Base-by-base conservation (phyloP, 495 filamentous ascomycete genomes). In the Astrocystis sublimbata region DNA sequence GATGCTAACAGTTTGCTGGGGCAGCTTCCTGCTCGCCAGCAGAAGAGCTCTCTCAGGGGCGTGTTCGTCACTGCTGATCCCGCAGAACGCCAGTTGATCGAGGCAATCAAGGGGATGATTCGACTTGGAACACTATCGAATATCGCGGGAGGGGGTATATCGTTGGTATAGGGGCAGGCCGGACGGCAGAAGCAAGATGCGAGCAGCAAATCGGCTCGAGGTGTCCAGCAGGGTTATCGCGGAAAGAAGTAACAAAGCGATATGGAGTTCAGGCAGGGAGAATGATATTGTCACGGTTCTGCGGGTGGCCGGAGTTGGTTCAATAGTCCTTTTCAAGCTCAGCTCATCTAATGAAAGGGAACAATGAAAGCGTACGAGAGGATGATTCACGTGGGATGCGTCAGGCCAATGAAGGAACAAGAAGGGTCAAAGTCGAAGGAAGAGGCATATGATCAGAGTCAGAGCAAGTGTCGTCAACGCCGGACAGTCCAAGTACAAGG, bases 11-110 rank as follows among this genome's bases (percentile, higher is more conserved):
- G 59, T 41, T 52, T 21, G 65, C 62, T 65, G 68, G 63, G 65
- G 65, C 73, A 78, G 75, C 70, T 67, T 71, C 70, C 75, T 74
- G 78, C 75, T 72, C 72, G 64, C 63, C 67, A 68, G 70, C 70
- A 65, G 69, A 70, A 53, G 67, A 68, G 68, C 70, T 70, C 70
- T 33, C 41, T 42, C 28, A 41, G 45, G 65, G 66, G 65, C 69
- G 68, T 64, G 38, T 55, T 67, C 59, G 26, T 51, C 57, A 56
- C 41, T 58, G 49, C 43, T 59, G 40, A 53, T 59, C 36, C 65
- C 63, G 65, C 58, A 60, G 57, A 52, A 46, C 38, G 40, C 52
- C 46, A 46, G 56, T 36, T 21, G 46, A 60, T 30, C 13, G 15
- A 60, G 36, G 23, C 24, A 33, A 47, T 2, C 42, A 24, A 21